Evolutionary conservation across 148 eudicot genomes (phyloP).

Genomic region (Amaranthus cruentus): DNA sequence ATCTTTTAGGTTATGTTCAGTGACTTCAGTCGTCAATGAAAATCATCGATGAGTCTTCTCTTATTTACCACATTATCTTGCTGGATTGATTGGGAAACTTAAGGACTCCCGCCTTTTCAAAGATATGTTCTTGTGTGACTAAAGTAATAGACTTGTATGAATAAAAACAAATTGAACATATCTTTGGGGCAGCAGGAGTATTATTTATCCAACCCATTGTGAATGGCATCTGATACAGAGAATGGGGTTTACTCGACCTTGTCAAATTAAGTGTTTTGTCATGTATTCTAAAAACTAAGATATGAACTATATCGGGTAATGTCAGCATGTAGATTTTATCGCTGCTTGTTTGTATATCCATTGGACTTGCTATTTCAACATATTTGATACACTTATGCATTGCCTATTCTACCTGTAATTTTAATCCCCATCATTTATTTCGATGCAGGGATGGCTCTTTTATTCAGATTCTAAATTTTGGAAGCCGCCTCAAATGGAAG

Average conservation of each 20-base stretch:
- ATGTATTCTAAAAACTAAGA: neutral
- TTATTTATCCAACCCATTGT: no score
- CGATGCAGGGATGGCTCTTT: constrained; percentile 94
- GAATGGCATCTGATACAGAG: no score
- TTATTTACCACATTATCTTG: neutral
- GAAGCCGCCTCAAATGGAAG: constrained; percentile 97
- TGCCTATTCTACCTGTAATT: constrained; percentile 3
- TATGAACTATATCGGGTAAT: neutral
- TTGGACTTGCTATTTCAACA: neutral
- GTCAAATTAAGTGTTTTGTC: neutral
- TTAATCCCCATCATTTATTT: constrained; percentile 8
- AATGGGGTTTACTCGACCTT: neutral
- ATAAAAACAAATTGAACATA: no score
- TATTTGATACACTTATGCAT: neutral
- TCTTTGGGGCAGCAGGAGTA: no score
- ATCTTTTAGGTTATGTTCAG: neutral
- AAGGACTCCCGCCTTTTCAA: no score
- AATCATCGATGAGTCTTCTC: neutral
- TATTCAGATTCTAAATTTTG: constrained; percentile 84
- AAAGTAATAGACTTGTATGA: no score
- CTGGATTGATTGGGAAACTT: neutral
- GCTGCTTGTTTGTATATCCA: neutral
- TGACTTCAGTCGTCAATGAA: neutral
- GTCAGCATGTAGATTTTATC: neutral
- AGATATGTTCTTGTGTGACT: no score